These are phyloP conservation scores for Ashbya aceris DNA, from an alignment of 1,139 yeast genomes.

Conservation along the genomic window DNA sequence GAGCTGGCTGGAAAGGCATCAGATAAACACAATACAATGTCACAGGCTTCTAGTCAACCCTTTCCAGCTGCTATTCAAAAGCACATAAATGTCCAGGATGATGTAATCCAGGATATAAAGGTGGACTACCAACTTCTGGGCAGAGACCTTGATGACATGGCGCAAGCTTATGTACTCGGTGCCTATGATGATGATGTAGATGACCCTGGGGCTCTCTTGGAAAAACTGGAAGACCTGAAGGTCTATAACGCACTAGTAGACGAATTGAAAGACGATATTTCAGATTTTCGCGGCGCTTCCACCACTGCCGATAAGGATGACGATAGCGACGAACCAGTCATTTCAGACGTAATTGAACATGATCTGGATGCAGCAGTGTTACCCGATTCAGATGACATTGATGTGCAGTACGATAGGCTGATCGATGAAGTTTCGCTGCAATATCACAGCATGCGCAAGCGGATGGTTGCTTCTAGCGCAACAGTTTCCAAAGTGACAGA, in stretches of 20 bases:
- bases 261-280: conserved; percentile 28
- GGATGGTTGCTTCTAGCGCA: conserved; percentile 39
- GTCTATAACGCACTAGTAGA: conserved; percentile 42
- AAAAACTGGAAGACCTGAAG: conserved; percentile 47
- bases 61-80: conserved; percentile 6
- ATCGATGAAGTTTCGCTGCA: conserved; percentile 42
- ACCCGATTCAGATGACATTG: conserved; percentile 20
- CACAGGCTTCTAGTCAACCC: not conserved
- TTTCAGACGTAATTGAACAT: conserved; percentile 34
- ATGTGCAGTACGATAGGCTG: conserved; percentile 32
- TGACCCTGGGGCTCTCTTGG: conserved; percentile 49
- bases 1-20: not conserved
- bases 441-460: conserved; percentile 50
- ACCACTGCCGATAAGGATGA: conserved; percentile 22
- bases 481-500: conserved; percentile 39
- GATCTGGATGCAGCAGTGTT: conserved; percentile 30
- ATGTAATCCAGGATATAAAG: conserved; percentile 17
- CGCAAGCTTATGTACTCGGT: conserved; percentile 50
- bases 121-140: conserved; percentile 38
- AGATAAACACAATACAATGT: not conserved
- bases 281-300: conserved; percentile 16
- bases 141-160: conserved; percentile 47
- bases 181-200: conserved; percentile 52
- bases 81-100: conserved; percentile 8
- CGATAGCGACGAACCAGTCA: conserved; percentile 23